Conservation (phyloP, 768 basidiomycete genomes). For the Boletus subcaerulescens region DNA sequence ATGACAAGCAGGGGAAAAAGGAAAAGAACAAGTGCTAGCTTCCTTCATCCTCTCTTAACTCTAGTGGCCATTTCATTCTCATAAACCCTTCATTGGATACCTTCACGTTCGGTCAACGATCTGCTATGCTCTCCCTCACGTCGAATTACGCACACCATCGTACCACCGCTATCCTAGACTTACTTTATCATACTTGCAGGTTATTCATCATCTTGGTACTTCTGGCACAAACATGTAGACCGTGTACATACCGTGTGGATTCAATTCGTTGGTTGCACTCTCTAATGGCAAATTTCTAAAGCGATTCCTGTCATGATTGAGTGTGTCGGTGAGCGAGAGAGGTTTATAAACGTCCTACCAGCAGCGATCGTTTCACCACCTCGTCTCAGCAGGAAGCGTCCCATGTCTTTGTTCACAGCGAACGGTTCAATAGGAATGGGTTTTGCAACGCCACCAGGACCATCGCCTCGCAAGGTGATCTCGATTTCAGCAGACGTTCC, state of each 20-base stretch:
- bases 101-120: conserved; percentile 11
- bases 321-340: background rate
- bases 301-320: conserved; percentile 40
- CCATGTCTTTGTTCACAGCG: conserved; percentile 91
- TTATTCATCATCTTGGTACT: conserved; percentile 8
- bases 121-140: conserved; percentile 15
- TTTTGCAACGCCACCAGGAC: conserved; percentile 41
- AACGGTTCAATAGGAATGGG: conserved; percentile 88
- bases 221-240: conserved; percentile 10
- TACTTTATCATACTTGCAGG: conserved; percentile 17
- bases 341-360: conserved; percentile 43
- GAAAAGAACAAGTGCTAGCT: conserved; percentile 26
- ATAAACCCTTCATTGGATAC: conserved; percentile 1
- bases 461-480: conserved; percentile 63
- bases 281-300: conserved; percentile 37
- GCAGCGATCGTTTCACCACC: conserved; percentile 94
- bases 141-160: conserved; percentile 6
- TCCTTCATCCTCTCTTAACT: background rate
- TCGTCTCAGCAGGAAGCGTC: conserved; percentile 80
- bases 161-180: conserved; percentile 14
- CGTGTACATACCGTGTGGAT: conserved; percentile 14
- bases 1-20: conserved; percentile 38
- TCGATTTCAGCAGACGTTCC: conserved; percentile 82
- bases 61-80: background rate
- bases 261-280: background rate